phyloP scores from a whole-genome alignment of 2,329 filamentous ascomycete species.

The Phialophora expanda region DNA sequence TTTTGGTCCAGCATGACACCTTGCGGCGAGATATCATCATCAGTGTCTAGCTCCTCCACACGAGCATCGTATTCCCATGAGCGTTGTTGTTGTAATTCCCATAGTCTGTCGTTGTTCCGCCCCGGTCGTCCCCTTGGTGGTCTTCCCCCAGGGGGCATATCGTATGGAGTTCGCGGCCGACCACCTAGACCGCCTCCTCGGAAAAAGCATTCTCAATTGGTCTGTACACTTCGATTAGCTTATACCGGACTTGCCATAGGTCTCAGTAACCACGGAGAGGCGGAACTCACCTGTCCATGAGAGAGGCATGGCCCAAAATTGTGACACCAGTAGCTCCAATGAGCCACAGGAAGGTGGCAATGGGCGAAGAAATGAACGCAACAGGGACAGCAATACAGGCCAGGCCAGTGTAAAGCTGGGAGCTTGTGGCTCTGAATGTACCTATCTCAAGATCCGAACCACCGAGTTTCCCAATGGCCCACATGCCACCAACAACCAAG shows the following conservation, averaged over 20 bases:
- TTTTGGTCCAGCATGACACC: conserved; percentile 58
- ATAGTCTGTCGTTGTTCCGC: conserved; percentile 64
- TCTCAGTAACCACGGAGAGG: no score
- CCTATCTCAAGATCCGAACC: conserved; percentile 88
- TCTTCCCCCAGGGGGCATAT: conserved; percentile 95
- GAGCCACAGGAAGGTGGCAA: conserved; percentile 88
- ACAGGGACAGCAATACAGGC: conserved; percentile 83
- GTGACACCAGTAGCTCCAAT: conserved; percentile 93
- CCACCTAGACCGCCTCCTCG: conserved; percentile 99
- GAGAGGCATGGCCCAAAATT: conserved; percentile 90
- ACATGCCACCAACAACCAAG: conserved; percentile 84
- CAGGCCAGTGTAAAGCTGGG: conserved; percentile 91
- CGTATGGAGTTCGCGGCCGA: conserved; percentile 98
- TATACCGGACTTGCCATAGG: neutral
- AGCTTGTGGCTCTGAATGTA: conserved; percentile 79
- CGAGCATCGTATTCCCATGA: conserved; percentile 56
- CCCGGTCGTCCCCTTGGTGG: conserved; percentile 83
- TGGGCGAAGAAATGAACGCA: conserved; percentile 81
- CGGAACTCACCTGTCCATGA: conserved; percentile 74
- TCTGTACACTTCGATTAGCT: conserved; percentile 51
- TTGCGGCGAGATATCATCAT: conserved; percentile 60
- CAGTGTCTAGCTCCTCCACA: conserved; percentile 49
- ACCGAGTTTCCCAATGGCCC: conserved; percentile 85
- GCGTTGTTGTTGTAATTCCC: conserved; percentile 51
- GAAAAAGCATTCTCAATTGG: conserved; percentile 99